Conservation (phyloP, 2,329 filamentous ascomycete species). For the Penicillium frequentans region DNA sequence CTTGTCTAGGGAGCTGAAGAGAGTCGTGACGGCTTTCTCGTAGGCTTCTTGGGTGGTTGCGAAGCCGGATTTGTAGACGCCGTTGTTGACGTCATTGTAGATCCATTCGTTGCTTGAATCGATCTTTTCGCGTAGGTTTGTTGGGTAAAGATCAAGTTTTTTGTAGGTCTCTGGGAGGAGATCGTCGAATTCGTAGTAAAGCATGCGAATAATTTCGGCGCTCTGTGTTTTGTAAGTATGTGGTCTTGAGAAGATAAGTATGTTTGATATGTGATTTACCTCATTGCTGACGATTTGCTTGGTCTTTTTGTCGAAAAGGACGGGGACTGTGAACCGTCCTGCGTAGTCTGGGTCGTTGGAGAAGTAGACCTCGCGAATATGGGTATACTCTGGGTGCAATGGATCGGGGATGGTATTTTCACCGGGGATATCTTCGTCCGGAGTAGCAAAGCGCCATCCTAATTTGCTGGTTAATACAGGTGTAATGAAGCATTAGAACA, state of each 20-base stretch:
- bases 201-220: conserved; percentile 88
- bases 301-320: conserved; percentile 70
- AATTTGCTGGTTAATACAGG: background rate
- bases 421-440: conserved; percentile 60
- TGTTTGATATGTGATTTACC: conserved; percentile 40
- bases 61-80: conserved; percentile 67
- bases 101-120: conserved; percentile 79
- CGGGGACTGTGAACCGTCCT: conserved; percentile 84
- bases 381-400: conserved; percentile 66
- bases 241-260: background rate
- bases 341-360: conserved; percentile 68
- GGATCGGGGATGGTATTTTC: conserved; percentile 55
- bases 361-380: conserved; percentile 80
- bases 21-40: conserved; percentile 66
- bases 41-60: conserved; percentile 83
- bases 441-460: conserved; percentile 81
- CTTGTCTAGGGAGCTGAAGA: conserved; percentile 77
- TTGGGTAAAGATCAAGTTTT: conserved; percentile 66
- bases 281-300: conserved; percentile 86
- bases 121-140: conserved; percentile 64
- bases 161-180: conserved; percentile 62
- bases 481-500: background rate
- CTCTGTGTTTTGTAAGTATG: conserved; percentile 39
- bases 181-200: conserved; percentile 78
- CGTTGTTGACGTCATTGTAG: conserved; percentile 62